Evolutionary conservation across 2,329 filamentous ascomycete genomes (phyloP), one percentile per base, ranked within the genome.

Genomic region (Monosporascus sp.): DNA sequence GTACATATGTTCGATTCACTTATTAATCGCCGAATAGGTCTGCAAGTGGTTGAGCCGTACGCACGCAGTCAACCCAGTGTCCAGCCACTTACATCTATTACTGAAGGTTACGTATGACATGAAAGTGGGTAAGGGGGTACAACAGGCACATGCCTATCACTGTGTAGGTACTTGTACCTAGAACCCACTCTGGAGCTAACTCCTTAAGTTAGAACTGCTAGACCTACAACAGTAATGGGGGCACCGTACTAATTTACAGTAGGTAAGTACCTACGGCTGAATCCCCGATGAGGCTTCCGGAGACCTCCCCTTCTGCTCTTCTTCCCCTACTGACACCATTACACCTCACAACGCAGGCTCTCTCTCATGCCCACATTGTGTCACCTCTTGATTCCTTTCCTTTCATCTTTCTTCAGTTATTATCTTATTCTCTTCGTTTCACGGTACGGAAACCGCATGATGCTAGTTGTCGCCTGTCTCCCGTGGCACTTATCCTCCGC

Each of bases 401-500:
- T 19, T 47, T 19, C 40, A 41, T 48, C 48, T 51, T 51, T 49
- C 56, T 56, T 49, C 50, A 52, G 53, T 51, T 51, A 27, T 51
- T 51, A 27, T 26, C 43, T 49, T 52, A 49, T 52, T 40, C 52
- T 52, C 49, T 43, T 44, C 54, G 54, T 58, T 59, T 59, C 58
- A 59, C 61, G 55, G 61, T 54, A 61, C 59, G 58, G 59, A 59
- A 64, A 60, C 59, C 62, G 60, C 63, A 67, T 64, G 56, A 66
- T 67, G 64, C 64, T 56, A 66, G 61, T 61, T 59, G 59, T 61
- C 59, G 62, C 60, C 61, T 63, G 64, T 62, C 58, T 52, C 58
- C 60, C 60, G 59, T 66, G 64, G 62, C 64, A 63, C 62, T 60
- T 61, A 61, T 61, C 63, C 43, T 64, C 31, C 31, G 31, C 66